phyloP scores from a whole-genome alignment of 225 moss, liverwort and hornwort species.

The Lunularia cruciata region DNA sequence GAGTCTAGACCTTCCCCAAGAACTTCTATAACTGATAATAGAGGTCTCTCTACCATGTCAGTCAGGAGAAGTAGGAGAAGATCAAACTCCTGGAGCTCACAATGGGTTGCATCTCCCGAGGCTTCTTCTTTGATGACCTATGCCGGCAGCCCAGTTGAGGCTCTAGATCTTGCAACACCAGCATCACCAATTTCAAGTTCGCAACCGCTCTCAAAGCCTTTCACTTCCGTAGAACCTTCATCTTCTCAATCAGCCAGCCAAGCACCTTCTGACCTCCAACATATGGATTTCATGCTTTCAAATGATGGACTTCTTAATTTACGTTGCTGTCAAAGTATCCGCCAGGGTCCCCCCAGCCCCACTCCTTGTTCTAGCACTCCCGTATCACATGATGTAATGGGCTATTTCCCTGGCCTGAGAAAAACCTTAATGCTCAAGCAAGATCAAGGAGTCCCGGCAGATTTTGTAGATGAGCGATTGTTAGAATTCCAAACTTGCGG shows the following conservation, averaged over 20 bases:
- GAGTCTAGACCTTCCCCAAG: background rate
- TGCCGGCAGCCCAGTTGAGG: background rate
- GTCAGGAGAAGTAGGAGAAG: background rate
- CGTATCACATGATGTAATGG: background rate
- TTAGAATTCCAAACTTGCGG: too few species aligned
- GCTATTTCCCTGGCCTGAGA: background rate
- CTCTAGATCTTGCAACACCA: background rate
- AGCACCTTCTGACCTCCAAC: background rate
- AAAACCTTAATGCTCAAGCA: background rate
- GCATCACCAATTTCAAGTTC: too few species aligned
- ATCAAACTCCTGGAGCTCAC: background rate
- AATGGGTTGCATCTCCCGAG: background rate
- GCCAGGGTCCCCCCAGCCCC: background rate
- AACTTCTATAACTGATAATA: background rate
- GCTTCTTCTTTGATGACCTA: too few species aligned
- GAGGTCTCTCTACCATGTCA: background rate
- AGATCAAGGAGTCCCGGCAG: too few species aligned
- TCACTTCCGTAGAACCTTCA: background rate
- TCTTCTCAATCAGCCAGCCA: background rate
- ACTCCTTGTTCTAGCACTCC: background rate
- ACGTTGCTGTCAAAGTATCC: background rate
- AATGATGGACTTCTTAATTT: background rate
- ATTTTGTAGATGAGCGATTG: background rate
- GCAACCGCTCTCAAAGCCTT: too few species aligned
- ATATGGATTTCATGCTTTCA: too few species aligned